Base-by-base conservation (phyloP, 2,329 filamentous ascomycete species). In the Cryphonectria radicalis region DNA sequence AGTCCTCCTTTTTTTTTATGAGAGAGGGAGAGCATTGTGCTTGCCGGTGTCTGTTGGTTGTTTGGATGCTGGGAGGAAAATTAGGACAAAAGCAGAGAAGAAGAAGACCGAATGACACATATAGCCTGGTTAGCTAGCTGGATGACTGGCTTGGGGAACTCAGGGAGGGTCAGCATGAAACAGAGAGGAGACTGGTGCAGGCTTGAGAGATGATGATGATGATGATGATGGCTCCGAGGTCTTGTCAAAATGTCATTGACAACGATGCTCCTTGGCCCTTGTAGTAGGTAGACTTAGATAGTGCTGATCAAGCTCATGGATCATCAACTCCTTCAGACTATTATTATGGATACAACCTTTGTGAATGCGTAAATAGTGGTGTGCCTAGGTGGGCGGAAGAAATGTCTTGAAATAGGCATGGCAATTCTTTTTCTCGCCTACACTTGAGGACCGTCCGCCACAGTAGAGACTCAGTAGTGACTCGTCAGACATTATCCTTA, bases 221-320 rank as follows among this genome's bases (percentile, higher is more conserved):
- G 35, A 11, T 11, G 11, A n/a, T 37, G 35, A 37, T n/a, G 35
- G 35, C 59, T 40, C 53, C 46, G 22, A 50, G 46, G 55, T 19
- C 55, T 28, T 59, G 28, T 59, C 40, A 22, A 35, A 35, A 40
- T 22, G 10, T 19, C 32, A n/a, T 40, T 35, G 35, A 32, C 32
- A 62, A 62, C n/a, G 59, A 40, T 40, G 35, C 7, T 5, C 8
- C 35, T n/a, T 14, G 59, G 35, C 19, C 35, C 35, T 40, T 50
- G 46, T 50, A 50, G 17, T 40, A 59, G 32, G 32, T 40, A 62
- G 35, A 62, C 10, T 40, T 62, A 62, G 59, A 62, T 62, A 62
- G 59, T 22, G 22, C 59, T 40, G 32, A 62, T 37, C 59, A 40
- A 62, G 19, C 59, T 40, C 22, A 40, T n/a, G 17, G 59, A 35